These are phyloP conservation scores for Verticillium isaacii DNA, from an alignment of 2,329 filamentous ascomycete genomes.

Conservation along the genomic window DNA sequence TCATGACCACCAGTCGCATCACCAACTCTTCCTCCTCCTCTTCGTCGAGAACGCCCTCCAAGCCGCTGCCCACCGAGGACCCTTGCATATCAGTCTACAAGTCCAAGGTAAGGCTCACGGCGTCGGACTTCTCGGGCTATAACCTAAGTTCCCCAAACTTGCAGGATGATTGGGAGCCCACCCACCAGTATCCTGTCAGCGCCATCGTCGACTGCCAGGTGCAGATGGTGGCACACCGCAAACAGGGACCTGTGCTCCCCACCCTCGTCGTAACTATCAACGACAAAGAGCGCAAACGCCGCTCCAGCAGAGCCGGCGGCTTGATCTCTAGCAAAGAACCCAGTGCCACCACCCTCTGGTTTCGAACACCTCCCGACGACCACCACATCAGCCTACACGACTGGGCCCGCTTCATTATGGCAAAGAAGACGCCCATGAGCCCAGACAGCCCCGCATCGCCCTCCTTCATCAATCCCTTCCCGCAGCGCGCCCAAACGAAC, in stretches of 20 bases:
- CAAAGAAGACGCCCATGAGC: slow-evolving; percentile 37
- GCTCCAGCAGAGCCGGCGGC: slow-evolving; percentile 58
- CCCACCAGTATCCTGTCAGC: slow-evolving; percentile 47
- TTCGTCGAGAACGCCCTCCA: slow-evolving; percentile 9
- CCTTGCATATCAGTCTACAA: slow-evolving; percentile 52
- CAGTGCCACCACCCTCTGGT: slow-evolving; percentile 46
- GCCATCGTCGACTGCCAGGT: slow-evolving; percentile 53
- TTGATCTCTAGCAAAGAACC: slow-evolving; percentile 49
- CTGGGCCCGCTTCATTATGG: slow-evolving; percentile 52
- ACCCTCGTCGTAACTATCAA: slow-evolving; percentile 55
- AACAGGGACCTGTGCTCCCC: slow-evolving; percentile 54
- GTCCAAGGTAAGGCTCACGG: slow-evolving; percentile 37
- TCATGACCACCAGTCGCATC: slow-evolving; percentile 30
- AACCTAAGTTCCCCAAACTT: slow-evolving; percentile 10
- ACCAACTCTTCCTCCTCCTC: slow-evolving; percentile 24
- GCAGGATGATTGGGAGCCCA: slow-evolving; percentile 49
- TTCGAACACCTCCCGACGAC: slow-evolving; percentile 50
- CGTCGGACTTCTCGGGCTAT: slow-evolving; percentile 3
- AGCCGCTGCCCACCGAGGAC: slow-evolving; percentile 26
- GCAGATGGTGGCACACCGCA: slow-evolving; percentile 55
- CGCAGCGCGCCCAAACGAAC: slow-evolving; percentile 23
- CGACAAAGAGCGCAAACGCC: slow-evolving; percentile 59
- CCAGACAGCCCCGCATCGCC: slow-evolving; percentile 51
- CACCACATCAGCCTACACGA: slow-evolving; percentile 48
- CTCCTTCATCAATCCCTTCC: slow-evolving; percentile 49